phyloP scores from a whole-genome alignment of 441 rosid species.

The Bocquillonia castaneifolia region DNA sequence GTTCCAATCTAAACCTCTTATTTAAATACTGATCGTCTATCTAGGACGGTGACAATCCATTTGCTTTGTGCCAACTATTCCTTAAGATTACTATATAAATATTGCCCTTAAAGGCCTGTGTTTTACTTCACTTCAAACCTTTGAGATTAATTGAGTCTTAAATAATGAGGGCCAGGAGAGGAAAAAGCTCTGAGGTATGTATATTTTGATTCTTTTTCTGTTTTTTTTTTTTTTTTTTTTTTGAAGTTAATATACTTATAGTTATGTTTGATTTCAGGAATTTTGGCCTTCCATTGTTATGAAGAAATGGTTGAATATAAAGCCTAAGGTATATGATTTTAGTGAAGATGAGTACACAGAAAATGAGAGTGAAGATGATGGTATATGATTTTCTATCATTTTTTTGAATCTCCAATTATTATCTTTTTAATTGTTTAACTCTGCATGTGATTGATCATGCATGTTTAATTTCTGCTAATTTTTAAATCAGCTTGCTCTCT shows the following conservation, averaged over 20 bases:
- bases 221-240: constrained; percentile 2
- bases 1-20: constrained; percentile 18
- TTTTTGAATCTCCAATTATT: no score
- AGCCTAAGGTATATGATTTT: constrained; percentile 73
- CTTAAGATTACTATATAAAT: constrained; percentile 13
- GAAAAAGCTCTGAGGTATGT: constrained; percentile 58
- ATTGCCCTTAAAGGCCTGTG: no score
- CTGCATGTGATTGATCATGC: constrained; percentile 19
- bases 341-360: constrained; percentile 98
- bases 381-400: constrained; percentile 28
- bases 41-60: constrained; percentile 23
- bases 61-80: constrained; percentile 14
- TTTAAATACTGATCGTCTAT: constrained; percentile 28
- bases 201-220: constrained; percentile 6
- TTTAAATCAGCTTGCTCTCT: constrained; percentile 53
- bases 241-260: constrained; percentile 9
- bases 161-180: constrained; percentile 44
- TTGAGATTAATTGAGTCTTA: constrained; percentile 20
- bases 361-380: constrained; percentile 90
- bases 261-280: constrained; percentile 41
- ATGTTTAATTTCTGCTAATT: constrained; percentile 18
- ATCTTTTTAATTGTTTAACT: no score
- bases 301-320: constrained; percentile 97
- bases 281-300: constrained; percentile 96
- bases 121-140: constrained; percentile 3